phyloP scores from a whole-genome alignment of 2,329 filamentous ascomycete species.

The Uncinocarpus reesii region DNA sequence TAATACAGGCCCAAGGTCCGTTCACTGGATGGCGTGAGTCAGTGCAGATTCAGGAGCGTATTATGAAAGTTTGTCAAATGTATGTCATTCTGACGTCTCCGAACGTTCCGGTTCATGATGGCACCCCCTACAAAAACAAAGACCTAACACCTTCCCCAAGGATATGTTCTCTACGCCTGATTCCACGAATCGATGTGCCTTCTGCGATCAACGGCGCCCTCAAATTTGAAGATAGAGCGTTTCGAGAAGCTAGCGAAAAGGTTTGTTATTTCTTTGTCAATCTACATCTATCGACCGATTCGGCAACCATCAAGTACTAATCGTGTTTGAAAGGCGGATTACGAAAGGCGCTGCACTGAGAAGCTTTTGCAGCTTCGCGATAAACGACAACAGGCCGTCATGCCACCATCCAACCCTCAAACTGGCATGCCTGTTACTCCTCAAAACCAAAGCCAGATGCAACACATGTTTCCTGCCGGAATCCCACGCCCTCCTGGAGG shows the following conservation, averaged over 20 bases:
- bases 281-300: no score
- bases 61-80: constrained; percentile 37
- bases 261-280: constrained; percentile 16
- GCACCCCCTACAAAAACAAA: no score
- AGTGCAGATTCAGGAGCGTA: constrained; percentile 32
- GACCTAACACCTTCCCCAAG: no score
- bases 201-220: constrained; percentile 34
- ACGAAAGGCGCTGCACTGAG: constrained; percentile 36
- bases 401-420: constrained; percentile 28
- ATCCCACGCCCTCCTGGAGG: constrained; percentile 6
- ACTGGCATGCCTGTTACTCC: constrained; percentile 26
- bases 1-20: constrained; percentile 33
- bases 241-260: constrained; percentile 32
- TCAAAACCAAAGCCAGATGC: constrained; percentile 30
- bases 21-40: constrained; percentile 38
- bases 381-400: constrained; percentile 36
- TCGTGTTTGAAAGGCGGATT: constrained; percentile 27
- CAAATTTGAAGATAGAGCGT: constrained; percentile 38
- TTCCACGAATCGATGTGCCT: constrained; percentile 33
- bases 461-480: constrained; percentile 26
- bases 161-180: constrained; percentile 38
- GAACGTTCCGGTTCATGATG: no score
- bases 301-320: constrained; percentile 3
- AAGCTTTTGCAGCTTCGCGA: constrained; percentile 39
- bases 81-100: constrained; percentile 20